Evolutionary conservation across 1,284 basidiomycete genomes (phyloP).

Genomic region (Cystobasidium sp.): DNA sequence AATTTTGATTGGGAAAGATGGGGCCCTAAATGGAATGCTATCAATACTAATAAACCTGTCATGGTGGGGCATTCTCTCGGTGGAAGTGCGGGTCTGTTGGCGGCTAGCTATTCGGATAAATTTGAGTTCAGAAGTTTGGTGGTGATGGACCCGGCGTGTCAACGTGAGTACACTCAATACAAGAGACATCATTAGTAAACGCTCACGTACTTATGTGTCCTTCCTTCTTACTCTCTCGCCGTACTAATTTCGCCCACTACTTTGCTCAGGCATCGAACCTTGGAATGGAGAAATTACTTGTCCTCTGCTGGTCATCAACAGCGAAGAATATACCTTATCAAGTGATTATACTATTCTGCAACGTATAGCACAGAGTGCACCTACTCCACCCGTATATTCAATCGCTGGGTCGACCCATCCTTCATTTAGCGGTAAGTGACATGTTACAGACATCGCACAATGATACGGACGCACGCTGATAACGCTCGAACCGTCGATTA

Average conservation of each 20-base stretch:
- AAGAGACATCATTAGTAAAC: too few relatives aligned
- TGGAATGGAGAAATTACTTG: slow-evolving; percentile 55
- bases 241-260: not conserved
- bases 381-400: slow-evolving; percentile 30
- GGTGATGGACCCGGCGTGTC: slow-evolving; percentile 47
- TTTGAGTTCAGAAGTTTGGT: slow-evolving; percentile 47
- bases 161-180: slow-evolving; percentile 14
- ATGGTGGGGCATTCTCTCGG: slow-evolving; percentile 44
- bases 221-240: too few relatives aligned
- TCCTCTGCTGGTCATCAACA: slow-evolving; percentile 59
- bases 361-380: slow-evolving; percentile 9
- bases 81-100: slow-evolving; percentile 22
- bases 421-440: slow-evolving; percentile 4
- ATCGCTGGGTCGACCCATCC: slow-evolving; percentile 45
- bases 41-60: slow-evolving; percentile 31
- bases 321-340: slow-evolving; percentile 58
- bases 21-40: slow-evolving; percentile 38
- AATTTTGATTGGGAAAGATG: slow-evolving; percentile 38
- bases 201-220: too few relatives aligned
- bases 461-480: too few relatives aligned
- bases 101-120: slow-evolving; percentile 38
- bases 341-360: slow-evolving; percentile 43
- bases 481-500: not conserved
- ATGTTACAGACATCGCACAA: not conserved
- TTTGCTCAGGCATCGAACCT: slow-evolving; percentile 51